These are phyloP conservation scores for Mycena belliarum DNA, from an alignment of 768 basidiomycete species.

Conservation along the genomic window DNA sequence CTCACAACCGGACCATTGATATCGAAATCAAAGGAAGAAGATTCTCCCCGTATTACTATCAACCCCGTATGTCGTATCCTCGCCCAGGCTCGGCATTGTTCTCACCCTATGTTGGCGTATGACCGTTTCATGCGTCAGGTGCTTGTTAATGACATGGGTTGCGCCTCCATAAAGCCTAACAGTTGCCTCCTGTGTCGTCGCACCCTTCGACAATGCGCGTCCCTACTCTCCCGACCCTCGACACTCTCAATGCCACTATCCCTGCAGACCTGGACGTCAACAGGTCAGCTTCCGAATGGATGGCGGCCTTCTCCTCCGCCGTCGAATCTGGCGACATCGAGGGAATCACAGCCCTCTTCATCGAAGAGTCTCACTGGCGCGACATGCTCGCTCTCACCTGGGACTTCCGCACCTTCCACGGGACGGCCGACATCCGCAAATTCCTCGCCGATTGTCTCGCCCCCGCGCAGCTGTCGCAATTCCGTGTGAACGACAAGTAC, in stretches of 20 bases:
- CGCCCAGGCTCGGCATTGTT: too few relatives aligned
- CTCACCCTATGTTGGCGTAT: too few relatives aligned
- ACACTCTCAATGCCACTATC: slow-evolving; percentile 25
- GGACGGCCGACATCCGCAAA: slow-evolving; percentile 36
- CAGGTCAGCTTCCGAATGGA: slow-evolving; percentile 29
- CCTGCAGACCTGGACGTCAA: slow-evolving; percentile 25
- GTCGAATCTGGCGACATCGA: slow-evolving; percentile 22
- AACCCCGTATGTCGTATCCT: too few relatives aligned
- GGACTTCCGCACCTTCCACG: slow-evolving; percentile 61
- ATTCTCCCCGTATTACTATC: too few relatives aligned
- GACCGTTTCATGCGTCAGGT: too few relatives aligned
- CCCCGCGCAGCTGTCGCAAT: slow-evolving; percentile 23
- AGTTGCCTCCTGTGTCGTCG: neutral
- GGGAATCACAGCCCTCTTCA: slow-evolving; percentile 36
- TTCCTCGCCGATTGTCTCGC: slow-evolving; percentile 53
- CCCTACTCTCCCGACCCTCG: slow-evolving; percentile 28
- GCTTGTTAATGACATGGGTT: too few relatives aligned
- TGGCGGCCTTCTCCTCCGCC: slow-evolving; percentile 24
- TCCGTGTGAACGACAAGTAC: slow-evolving; percentile 22
- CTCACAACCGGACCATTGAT: too few relatives aligned
- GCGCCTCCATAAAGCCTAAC: neutral
- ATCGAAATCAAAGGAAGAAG: too few relatives aligned
- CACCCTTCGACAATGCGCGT: neutral
- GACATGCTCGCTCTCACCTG: slow-evolving; percentile 65
- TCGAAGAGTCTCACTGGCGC: slow-evolving; percentile 52